These are phyloP conservation scores for Entomortierella lignicola DNA, from an alignment of 192 early-diverging fungal genomes.

Conservation along the genomic window DNA sequence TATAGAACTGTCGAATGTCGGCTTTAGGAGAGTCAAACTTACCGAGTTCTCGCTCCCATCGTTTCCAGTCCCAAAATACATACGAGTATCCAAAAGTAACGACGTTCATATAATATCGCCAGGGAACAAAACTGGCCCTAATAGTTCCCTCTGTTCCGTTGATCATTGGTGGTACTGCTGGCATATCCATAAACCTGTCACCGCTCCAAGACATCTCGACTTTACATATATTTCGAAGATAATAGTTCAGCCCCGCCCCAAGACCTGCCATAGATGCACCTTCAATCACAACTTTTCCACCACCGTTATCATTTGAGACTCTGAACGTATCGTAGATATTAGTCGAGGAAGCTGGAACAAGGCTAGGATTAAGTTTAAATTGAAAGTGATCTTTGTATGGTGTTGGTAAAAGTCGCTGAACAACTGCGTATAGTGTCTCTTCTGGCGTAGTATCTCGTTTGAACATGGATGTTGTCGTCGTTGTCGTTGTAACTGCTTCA, in stretches of 20 bases:
- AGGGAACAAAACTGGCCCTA: constrained; percentile 45
- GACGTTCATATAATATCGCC: constrained; percentile 52
- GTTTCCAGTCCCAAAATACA: constrained; percentile 49
- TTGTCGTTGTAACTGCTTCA: too few species aligned
- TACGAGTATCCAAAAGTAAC: constrained; percentile 52
- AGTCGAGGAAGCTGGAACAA: constrained; percentile 17
- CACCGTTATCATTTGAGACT: constrained; percentile 10
- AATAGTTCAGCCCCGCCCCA: constrained; percentile 46
- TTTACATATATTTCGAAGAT: constrained; percentile 32
- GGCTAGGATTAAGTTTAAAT: constrained; percentile 11
- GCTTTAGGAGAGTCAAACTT: not conserved
- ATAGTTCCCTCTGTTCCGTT: not conserved
- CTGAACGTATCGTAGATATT: constrained; percentile 40
- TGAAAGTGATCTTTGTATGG: constrained; percentile 25
- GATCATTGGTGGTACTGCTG: constrained; percentile 16
- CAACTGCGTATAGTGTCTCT: constrained; percentile 3
- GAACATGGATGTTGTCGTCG: too few species aligned
- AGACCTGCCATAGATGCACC: constrained; percentile 17
- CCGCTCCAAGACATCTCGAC: constrained; percentile 53
- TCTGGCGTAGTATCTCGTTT: not conserved
- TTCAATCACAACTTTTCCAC: constrained; percentile 14
- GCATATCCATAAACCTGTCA: constrained; percentile 34
- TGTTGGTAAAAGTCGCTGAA: constrained; percentile 17
- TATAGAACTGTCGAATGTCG: not conserved
- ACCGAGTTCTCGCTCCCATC: constrained; percentile 52